Base-by-base conservation (phyloP, 306 rosid species). In the Astragalus membranaceus region DNA sequence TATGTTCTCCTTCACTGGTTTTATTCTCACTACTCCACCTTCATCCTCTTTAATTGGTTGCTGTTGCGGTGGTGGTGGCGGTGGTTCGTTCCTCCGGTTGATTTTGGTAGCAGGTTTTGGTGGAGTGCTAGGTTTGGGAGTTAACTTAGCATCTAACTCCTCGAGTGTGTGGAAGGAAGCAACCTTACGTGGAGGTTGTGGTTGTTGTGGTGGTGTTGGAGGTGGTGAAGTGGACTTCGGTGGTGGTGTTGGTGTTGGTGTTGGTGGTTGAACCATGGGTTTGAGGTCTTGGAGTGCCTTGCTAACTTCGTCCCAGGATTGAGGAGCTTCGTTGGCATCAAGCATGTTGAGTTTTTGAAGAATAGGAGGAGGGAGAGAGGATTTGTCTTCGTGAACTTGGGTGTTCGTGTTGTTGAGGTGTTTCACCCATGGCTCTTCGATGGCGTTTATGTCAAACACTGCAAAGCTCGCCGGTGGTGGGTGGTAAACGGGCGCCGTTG, bases 381-480 rank as follows among this genome's bases (percentile, higher is more conserved):
- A 33, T 65, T 89, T 86, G 8, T 76, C 83, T 4, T 53, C 58
- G 4, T 69, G 57, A 5, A 56, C 35, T 3, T 60, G 23, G 8
- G 48, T 15, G 20, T 78, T 11, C 14, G 8, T 3, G 64, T 29
- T 35, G 74, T 78, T 81, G 1, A 73, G 79, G 47, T 79, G 75
- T 64, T 81, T 79, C 0, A 88, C 79, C 98, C 98, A 94, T 5
- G 98, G 96, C 64, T 94, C 98, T 12, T 87, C 87, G 41, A 94
- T 78, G 43, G 92, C 63, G 86, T 88, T 85, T 64, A 94, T 77
- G 80, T 94, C 88, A 11, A 94, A 94, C 5, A 85, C 89, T 0
- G 96, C 90, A n/a, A 88, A 93, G 80, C 98, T 88, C 0, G 97
- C 67, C 1, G 96, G 96, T 1, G 98, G 88, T 4, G 97, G 96